Percentiles rank a stretch among this genome's conserved stretches.
phyloP scores from a whole-genome alignment of 2,329 filamentous ascomycete species.

The Trichoderma oligosporum region DNA sequence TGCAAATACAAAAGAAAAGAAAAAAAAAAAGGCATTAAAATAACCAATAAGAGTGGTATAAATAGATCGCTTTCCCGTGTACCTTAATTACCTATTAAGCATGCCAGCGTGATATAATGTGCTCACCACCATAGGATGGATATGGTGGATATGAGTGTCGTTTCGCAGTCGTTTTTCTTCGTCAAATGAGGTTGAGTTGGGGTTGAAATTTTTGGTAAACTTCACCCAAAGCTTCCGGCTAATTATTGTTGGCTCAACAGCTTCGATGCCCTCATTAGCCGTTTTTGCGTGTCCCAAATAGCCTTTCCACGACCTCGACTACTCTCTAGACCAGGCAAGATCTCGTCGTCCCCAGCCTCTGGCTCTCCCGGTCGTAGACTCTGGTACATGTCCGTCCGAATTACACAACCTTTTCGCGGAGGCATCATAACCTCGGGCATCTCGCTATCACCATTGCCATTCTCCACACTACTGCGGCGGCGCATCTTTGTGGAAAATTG shows the following conservation, averaged over 20 bases:
- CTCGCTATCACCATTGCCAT: too few relatives aligned
- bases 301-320: conserved; percentile 25
- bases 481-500: conserved; percentile 22
- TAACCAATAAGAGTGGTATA: conserved; percentile 1
- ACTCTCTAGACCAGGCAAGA: conserved; percentile 25
- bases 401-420: conserved; percentile 18
- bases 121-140: neutral
- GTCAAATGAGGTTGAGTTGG: neutral
- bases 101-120: conserved; percentile 15
- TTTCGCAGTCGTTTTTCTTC: conserved; percentile 7
- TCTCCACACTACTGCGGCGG: conserved; percentile 20
- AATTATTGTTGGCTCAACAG: conserved; percentile 31
- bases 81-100: conserved; percentile 11
- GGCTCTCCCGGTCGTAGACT: conserved; percentile 16
- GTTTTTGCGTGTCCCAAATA: conserved; percentile 36
- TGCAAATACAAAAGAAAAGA: neutral
- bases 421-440: conserved; percentile 17
- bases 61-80: conserved; percentile 13
- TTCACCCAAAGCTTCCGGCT: too few relatives aligned
- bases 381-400: conserved; percentile 39
- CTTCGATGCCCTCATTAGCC: conserved; percentile 39
- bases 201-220: neutral
- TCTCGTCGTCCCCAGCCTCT: conserved; percentile 24
- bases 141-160: conserved; percentile 3
- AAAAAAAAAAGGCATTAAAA: neutral